Evolutionary conservation across 352 stramenopile species (phyloP).

Genomic region (Peronosclerospora sorghi): DNA sequence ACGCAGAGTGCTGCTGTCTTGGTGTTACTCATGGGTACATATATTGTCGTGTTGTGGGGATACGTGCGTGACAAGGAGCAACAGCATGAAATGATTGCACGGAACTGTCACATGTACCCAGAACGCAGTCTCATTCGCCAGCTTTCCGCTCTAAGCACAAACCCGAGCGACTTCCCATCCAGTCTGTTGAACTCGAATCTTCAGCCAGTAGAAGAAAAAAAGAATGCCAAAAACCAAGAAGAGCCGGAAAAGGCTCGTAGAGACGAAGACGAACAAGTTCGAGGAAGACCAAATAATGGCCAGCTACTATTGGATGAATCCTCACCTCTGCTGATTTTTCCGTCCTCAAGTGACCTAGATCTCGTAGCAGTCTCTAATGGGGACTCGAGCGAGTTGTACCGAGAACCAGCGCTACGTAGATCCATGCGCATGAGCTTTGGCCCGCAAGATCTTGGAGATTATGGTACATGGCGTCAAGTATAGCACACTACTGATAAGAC

Average conservation of each 20-base stretch:
- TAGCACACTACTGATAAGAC: too few relatives aligned
- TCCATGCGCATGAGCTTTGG: constrained; percentile 36
- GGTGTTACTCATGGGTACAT: constrained; percentile 73
- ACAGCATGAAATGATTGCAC: constrained; percentile 35
- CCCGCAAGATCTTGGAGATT: constrained; percentile 29
- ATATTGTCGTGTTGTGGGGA: constrained; percentile 67
- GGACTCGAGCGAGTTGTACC: constrained; percentile 62
- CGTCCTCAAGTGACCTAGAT: constrained; percentile 23
- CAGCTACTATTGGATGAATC: constrained; percentile 18
- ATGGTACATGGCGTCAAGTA: constrained; percentile 32
- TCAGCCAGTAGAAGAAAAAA: constrained; percentile 13
- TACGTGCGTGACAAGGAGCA: constrained; percentile 83
- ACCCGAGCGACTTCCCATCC: constrained; percentile 11
- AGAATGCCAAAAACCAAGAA: constrained; percentile 2
- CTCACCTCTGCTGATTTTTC: constrained; percentile 28
- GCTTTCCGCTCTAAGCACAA: constrained; percentile 1
- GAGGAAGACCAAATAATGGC: constrained; percentile 1
- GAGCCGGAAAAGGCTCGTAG: constrained; percentile 17
- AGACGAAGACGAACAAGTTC: constrained; percentile 19
- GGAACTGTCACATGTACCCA: constrained; percentile 28
- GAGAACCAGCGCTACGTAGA: constrained; percentile 51
- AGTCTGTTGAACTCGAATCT: constrained; percentile 16
- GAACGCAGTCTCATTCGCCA: constrained; percentile 17
- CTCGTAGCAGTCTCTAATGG: constrained; percentile 13
- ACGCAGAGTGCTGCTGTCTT: constrained; percentile 59